phyloP scores from a whole-genome alignment of 176 grass and related monocot genomes.

The Aegilops bicornis region DNA sequence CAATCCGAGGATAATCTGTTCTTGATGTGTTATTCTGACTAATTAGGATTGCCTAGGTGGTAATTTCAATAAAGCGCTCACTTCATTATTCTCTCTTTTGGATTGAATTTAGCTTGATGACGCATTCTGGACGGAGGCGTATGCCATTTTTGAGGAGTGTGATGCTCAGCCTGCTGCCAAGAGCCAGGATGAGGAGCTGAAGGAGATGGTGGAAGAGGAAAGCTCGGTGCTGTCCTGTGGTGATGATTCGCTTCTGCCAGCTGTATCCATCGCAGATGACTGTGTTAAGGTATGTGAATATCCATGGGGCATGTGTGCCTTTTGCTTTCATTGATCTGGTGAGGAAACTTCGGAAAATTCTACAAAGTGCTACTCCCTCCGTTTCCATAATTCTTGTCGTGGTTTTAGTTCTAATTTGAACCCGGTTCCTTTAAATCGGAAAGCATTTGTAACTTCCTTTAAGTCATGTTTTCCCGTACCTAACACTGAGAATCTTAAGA shows the following conservation, averaged over 20 bases:
- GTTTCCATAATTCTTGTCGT: too few relatives aligned
- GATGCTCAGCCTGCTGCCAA: slow-evolving; percentile 21
- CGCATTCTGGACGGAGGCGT: slow-evolving; percentile 26
- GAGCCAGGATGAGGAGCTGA: slow-evolving; percentile 17
- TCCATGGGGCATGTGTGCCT: neutral
- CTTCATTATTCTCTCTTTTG: slow-evolving; percentile 9
- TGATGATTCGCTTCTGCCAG: slow-evolving; percentile 27
- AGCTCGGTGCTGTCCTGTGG: slow-evolving; percentile 26
- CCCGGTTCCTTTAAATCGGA: neutral
- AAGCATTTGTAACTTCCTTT: neutral
- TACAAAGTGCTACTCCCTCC: neutral
- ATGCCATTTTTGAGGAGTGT: slow-evolving; percentile 17
- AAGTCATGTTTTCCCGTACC: neutral
- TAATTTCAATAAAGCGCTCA: neutral
- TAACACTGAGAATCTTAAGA: neutral
- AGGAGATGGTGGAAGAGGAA: slow-evolving; percentile 12
- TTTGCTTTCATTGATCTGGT: slow-evolving; percentile 9
- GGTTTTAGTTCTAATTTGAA: neutral
- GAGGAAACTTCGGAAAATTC: neutral
- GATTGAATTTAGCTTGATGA: slow-evolving; percentile 30
- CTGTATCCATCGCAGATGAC: slow-evolving; percentile 35
- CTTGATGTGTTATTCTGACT: neutral
- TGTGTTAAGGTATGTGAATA: slow-evolving; percentile 29
- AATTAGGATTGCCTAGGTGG: neutral
- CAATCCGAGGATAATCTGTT: neutral